A percentile compares a stretch with the other conserved stretches of the same genome.
Conservation (phyloP, 2,329 filamentous ascomycete genomes). For the Macrophomina pseudophaseolina region DNA sequence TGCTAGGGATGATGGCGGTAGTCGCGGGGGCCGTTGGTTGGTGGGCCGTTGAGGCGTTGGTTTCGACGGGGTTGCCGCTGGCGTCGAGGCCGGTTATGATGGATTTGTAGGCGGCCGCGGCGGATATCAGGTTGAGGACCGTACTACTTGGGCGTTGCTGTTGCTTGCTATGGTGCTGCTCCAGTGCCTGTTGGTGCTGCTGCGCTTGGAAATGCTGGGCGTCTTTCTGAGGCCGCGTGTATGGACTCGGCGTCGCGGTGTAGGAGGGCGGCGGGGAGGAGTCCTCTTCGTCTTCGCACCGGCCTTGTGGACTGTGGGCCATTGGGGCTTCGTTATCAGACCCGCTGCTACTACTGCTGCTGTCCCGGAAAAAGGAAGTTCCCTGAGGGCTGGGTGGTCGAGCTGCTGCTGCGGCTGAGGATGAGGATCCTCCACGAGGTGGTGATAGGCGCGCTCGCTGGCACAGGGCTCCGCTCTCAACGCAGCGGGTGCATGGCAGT, state of each 20-base stretch:
- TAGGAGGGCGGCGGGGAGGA: not conserved
- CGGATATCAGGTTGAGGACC: slow-evolving; percentile 3
- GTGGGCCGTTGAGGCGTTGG: not conserved
- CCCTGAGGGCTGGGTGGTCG: not conserved
- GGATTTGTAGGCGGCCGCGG: not conserved
- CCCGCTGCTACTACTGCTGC: not conserved
- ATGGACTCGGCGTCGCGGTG: not conserved
- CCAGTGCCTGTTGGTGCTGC: not conserved
- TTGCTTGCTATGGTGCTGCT: not conserved
- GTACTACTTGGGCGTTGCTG: not conserved
- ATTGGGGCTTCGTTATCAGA: not conserved
- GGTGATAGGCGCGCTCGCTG: not conserved
- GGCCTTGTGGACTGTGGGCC: not conserved
- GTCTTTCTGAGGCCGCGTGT: not conserved
- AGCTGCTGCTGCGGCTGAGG: not conserved
- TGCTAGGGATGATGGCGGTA: not conserved
- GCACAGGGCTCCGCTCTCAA: not conserved
- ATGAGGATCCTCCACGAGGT: too few species aligned
- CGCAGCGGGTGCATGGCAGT: not conserved
- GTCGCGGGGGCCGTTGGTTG: not conserved
- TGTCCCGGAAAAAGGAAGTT: not conserved
- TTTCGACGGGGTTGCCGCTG: not conserved
- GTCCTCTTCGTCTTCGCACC: not conserved
- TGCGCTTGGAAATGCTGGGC: not conserved
- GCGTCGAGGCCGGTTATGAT: not conserved